These are phyloP conservation scores for Candida broadrunensis DNA, from an alignment of 805 yeast species.

Conservation along the genomic window DNA sequence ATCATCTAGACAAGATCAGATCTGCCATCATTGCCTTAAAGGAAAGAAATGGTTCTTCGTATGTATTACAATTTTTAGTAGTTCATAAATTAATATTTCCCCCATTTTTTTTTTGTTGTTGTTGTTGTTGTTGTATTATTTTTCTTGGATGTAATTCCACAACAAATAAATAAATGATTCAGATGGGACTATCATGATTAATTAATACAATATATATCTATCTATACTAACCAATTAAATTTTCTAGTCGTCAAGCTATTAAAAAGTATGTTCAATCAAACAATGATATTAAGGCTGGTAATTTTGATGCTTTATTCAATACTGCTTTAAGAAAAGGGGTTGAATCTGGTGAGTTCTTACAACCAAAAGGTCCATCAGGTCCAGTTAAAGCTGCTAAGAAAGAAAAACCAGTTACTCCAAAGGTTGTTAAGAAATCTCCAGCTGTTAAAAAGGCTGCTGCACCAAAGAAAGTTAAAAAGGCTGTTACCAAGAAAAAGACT, in stretches of 20 bases:
- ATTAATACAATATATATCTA: background rate
- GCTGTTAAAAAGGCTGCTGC: slow-evolving; percentile 16
- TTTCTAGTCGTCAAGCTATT: slow-evolving; percentile 71
- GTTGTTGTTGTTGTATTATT: background rate
- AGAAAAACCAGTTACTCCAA: slow-evolving; percentile 25
- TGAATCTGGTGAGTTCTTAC: slow-evolving; percentile 67
- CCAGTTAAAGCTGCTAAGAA: slow-evolving; percentile 67
- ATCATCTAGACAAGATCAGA: slow-evolving; percentile 53
- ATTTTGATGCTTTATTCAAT: slow-evolving; percentile 75
- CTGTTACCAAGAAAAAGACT: slow-evolving; percentile 12
- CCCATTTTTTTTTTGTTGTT: background rate
- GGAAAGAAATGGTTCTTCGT: slow-evolving; percentile 78
- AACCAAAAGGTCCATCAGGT: slow-evolving; percentile 90
- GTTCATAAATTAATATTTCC: background rate
- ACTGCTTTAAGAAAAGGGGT: slow-evolving; percentile 79
- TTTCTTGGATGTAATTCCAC: background rate
- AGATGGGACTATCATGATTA: background rate
- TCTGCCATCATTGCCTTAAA: slow-evolving; percentile 69
- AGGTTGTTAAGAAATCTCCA: slow-evolving; percentile 14
- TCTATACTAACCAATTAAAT: slow-evolving; percentile 12
- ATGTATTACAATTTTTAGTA: slow-evolving; percentile 24
- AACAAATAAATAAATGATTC: too few relatives aligned
- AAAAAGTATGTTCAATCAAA: slow-evolving; percentile 76
- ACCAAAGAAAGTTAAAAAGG: slow-evolving; percentile 14
- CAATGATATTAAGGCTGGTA: slow-evolving; percentile 49